Conservation (phyloP, 176 grass and related monocot species). For the Ananas comosus region DNA sequence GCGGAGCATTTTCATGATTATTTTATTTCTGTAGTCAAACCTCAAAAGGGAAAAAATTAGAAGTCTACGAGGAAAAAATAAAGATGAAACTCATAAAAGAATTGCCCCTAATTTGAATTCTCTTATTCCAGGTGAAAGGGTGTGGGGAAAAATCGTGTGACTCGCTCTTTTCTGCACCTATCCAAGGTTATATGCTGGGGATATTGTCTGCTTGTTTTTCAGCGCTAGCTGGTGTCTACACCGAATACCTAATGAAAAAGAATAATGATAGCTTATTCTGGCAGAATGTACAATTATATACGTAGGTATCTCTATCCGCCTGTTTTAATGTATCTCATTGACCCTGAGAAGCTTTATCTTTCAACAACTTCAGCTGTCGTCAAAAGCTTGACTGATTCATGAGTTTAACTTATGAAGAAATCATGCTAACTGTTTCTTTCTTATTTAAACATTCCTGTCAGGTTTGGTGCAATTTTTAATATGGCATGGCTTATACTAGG, state of each 20-base stretch:
- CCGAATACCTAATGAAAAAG: conserved; percentile 98
- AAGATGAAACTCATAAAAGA: too few relatives aligned
- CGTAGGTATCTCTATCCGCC: conserved; percentile 38
- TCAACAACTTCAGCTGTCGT: too few relatives aligned
- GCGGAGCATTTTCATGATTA: too few relatives aligned
- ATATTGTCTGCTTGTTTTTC: conserved; percentile 94
- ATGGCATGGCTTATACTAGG: conserved; percentile 76
- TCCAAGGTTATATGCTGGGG: conserved; percentile 81
- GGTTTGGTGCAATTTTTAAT: conserved; percentile 86
- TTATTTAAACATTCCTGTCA: conserved; percentile 31
- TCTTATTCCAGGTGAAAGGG: conserved; percentile 66
- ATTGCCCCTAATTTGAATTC: too few relatives aligned
- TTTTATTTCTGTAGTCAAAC: too few relatives aligned
- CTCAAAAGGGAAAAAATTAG: too few relatives aligned
- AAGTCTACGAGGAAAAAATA: too few relatives aligned
- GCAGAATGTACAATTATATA: conserved; percentile 97
- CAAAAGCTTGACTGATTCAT: neutral
- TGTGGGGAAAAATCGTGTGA: conserved; percentile 78
- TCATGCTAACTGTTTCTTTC: conserved; percentile 15
- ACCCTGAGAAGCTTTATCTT: neutral
- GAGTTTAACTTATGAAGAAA: neutral
- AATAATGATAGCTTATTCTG: conserved; percentile 92
- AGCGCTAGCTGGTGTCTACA: conserved; percentile 89
- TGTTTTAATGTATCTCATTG: neutral
- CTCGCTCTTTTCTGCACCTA: conserved; percentile 78